Percentiles rank a stretch among this genome's conserved stretches.
phyloP scores from a whole-genome alignment of 2,329 filamentous ascomycete species.

The Trichothecium sympodiale region DNA sequence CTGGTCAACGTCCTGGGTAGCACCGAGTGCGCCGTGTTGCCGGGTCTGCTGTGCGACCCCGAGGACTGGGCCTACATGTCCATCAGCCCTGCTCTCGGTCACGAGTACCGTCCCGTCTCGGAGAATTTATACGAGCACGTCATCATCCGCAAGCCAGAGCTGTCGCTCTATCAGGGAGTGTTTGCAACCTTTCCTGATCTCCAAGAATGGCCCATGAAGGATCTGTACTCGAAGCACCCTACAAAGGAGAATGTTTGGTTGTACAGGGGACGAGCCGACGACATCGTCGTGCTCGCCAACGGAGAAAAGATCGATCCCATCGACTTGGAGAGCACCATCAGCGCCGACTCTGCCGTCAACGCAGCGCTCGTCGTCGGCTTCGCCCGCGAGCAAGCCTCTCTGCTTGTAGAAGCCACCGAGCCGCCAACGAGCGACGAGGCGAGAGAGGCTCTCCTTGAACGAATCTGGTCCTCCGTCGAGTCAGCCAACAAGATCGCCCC shows the following conservation, averaged over 20 bases:
- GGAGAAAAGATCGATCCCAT: slow-evolving; percentile 31
- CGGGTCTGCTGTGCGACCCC: slow-evolving; percentile 9
- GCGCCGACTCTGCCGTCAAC: slow-evolving; percentile 15
- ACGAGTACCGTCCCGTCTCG: slow-evolving; percentile 11
- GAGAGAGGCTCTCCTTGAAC: slow-evolving; percentile 22
- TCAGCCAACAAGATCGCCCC: slow-evolving; percentile 30
- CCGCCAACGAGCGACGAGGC: slow-evolving; percentile 14
- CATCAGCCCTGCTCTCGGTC: slow-evolving; percentile 8
- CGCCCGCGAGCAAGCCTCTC: slow-evolving; percentile 13
- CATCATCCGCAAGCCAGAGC: slow-evolving; percentile 15
- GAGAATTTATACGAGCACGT: slow-evolving; percentile 20
- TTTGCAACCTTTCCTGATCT: slow-evolving; percentile 29
- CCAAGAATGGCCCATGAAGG: slow-evolving; percentile 30
- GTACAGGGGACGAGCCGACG: slow-evolving; percentile 24
- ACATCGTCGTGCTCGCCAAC: slow-evolving; percentile 28
- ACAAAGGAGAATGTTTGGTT: slow-evolving; percentile 20
- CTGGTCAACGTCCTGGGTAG: slow-evolving; percentile 16
- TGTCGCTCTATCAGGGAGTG: slow-evolving; percentile 17
- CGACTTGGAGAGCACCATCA: slow-evolving; percentile 21
- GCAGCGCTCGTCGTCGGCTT: slow-evolving; percentile 21
- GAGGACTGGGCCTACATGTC: slow-evolving; percentile 20
- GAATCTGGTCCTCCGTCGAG: slow-evolving; percentile 31
- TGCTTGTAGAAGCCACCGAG: slow-evolving; percentile 28
- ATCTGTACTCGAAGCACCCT: slow-evolving; percentile 28
- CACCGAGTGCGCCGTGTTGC: slow-evolving; percentile 17